These are phyloP conservation scores for Dioszegia hungarica DNA, from an alignment of 768 basidiomycete genomes.

Conservation along the genomic window DNA sequence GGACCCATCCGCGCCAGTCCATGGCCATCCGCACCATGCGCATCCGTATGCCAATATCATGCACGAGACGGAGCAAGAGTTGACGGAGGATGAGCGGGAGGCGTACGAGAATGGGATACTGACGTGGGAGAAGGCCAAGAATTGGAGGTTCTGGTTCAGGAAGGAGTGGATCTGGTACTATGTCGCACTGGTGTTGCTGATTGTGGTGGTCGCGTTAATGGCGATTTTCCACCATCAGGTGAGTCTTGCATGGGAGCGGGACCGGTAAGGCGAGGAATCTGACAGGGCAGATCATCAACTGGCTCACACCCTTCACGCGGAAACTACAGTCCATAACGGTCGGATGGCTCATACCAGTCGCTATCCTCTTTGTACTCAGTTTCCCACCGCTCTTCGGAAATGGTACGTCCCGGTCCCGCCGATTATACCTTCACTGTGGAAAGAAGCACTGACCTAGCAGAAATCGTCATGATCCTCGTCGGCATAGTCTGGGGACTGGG, in stretches of 20 bases:
- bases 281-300: slow-evolving; percentile 51
- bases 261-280: too few relatives aligned
- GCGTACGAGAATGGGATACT: slow-evolving; percentile 34
- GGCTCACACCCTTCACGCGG: slow-evolving; percentile 61
- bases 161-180: slow-evolving; percentile 38
- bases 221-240: slow-evolving; percentile 61
- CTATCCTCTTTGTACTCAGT: slow-evolving; percentile 70
- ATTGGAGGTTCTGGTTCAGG: slow-evolving; percentile 24
- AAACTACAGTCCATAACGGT: slow-evolving; percentile 54
- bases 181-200: slow-evolving; percentile 53
- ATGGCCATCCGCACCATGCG: neutral
- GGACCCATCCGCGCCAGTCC: neutral
- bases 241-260: too few relatives aligned
- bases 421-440: neutral
- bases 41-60: neutral
- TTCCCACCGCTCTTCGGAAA: slow-evolving; percentile 92
- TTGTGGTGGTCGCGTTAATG: slow-evolving; percentile 57
- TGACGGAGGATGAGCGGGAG: slow-evolving; percentile 35
- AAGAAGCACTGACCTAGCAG: slow-evolving; percentile 1
- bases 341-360: slow-evolving; percentile 52
- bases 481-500: slow-evolving; percentile 88
- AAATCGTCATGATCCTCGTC: slow-evolving; percentile 72
- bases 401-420: slow-evolving; percentile 43
- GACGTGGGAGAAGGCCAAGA: slow-evolving; percentile 25
- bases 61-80: slow-evolving; percentile 21